A percentile compares a stretch with the other conserved stretches of the same genome.
Evolutionary conservation across 148 eudicot genomes (phyloP).

Genomic region (Bassia scoparia): DNA sequence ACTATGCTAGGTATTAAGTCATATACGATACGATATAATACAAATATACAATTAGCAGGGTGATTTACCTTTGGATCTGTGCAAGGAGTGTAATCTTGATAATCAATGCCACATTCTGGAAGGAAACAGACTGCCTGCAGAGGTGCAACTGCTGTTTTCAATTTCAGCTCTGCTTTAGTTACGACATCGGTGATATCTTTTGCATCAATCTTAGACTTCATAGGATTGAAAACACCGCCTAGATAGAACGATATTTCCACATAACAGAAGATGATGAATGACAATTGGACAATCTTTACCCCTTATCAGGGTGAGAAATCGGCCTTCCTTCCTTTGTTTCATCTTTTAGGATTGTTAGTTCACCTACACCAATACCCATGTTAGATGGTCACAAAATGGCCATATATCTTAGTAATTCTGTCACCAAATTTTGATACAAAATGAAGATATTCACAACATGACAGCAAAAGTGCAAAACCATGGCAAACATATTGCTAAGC

Average conservation of each 20-base stretch:
- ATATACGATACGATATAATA: too few relatives aligned
- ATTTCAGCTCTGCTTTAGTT: slow-evolving; percentile 30
- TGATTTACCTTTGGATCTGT: slow-evolving; percentile 78
- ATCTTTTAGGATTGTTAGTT: slow-evolving; percentile 32
- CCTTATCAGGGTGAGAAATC: slow-evolving; percentile 44
- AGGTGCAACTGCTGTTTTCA: slow-evolving; percentile 30
- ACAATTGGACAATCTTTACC: slow-evolving; percentile 49
- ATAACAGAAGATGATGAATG: slow-evolving; percentile 46
- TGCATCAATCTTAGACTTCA: slow-evolving; percentile 34
- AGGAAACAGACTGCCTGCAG: slow-evolving; percentile 52
- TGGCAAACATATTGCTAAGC: not conserved
- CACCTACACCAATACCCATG: slow-evolving; percentile 35
- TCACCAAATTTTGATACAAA: not conserved
- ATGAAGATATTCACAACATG: not conserved
- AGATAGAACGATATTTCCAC: slow-evolving; percentile 89
- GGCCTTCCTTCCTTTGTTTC: slow-evolving; percentile 76
- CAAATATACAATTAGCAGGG: not conserved
- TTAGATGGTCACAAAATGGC: not conserved
- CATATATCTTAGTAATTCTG: not conserved
- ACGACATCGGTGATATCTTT: slow-evolving; percentile 30
- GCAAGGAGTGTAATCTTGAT: slow-evolving; percentile 93
- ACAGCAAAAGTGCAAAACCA: not conserved
- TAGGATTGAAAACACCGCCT: slow-evolving; percentile 68
- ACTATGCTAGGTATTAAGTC: not conserved
- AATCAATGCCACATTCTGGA: slow-evolving; percentile 62